Base-by-base conservation (phyloP, 352 stramenopile genomes). In the Phytopythium aichiense region DNA sequence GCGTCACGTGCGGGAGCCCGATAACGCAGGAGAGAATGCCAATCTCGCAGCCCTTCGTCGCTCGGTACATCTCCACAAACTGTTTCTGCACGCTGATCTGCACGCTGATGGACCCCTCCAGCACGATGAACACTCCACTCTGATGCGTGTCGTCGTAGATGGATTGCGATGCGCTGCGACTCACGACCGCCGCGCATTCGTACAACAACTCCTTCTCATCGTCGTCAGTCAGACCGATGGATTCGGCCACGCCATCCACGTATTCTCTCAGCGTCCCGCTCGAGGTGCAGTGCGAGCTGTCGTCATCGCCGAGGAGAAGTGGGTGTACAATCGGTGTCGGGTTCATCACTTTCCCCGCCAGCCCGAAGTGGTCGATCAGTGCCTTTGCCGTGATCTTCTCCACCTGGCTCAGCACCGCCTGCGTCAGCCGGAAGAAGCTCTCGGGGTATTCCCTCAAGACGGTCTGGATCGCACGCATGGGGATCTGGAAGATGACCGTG, bases 301-400 rank as follows among this genome's bases (percentile, higher is more conserved):
- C 54, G 48, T 67, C 58, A 37, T 52, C 58, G 11, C 57, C 59
- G 12, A 76, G 16, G 28, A 77, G n/a, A 22, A 71, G 35, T 4
- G 62, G 59, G 12, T 66, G 54, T 18, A 92, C 62, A 0, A 88
- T 58, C 2, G 73, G 66, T 12, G 50, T 60, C 0, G 69, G 67
- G 16, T 64, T 61, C 33, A 86, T 65, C n/a, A 86, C 78, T 61
- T 78, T 73, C 0, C 67, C 64, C 8, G 67, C 63, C 9, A 93
- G 56, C 11, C 87, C 87, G 66, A 95, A 95, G 54, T 95, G 86
- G 55, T 95, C 81, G 25, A 93, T 76, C 8, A 95, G 60, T 9
- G 87, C 87, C 50, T 88, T 89, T 7, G 76, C 63, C 2, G 87
- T 93, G 57, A 95, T 90, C 50, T 88, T 89, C 63, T 95, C 84